These are phyloP conservation scores for Phanerochaete sordida DNA, from an alignment of 768 basidiomycete species.

Conservation along the genomic window DNA sequence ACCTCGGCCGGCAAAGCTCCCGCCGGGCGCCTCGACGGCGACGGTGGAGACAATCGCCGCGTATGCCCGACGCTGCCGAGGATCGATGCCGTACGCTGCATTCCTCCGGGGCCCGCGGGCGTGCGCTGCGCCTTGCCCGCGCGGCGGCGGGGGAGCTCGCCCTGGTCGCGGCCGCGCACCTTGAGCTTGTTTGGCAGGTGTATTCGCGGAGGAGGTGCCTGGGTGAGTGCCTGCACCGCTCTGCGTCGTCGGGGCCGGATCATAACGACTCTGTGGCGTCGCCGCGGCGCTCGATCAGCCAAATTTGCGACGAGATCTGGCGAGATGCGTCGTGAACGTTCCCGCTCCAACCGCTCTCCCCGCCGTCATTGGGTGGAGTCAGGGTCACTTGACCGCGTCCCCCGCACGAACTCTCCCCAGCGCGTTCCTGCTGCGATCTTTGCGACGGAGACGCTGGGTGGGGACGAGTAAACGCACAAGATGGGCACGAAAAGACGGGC, in stretches of 20 bases:
- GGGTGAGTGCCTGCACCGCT: no score
- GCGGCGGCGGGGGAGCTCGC: no score
- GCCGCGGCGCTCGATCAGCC: background rate
- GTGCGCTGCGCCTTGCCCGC: no score
- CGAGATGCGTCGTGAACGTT: background rate
- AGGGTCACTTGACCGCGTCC: background rate
- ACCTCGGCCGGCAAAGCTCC: no score
- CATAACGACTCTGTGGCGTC: background rate
- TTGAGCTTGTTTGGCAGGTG: no score
- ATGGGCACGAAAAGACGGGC: background rate
- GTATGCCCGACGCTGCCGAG: no score
- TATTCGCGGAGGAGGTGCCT: no score
- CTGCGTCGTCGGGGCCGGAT: background rate
- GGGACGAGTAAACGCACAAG: background rate
- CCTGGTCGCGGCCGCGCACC: no score
- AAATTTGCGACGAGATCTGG: background rate
- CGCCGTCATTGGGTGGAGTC: background rate
- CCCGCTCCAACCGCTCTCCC: background rate
- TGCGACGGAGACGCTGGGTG: background rate
- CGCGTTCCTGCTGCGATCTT: background rate
- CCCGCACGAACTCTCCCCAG: background rate
- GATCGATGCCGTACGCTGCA: no score
- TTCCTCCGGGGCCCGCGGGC: no score
- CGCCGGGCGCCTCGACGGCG: no score
- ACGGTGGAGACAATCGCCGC: no score